Evolutionary conservation across 306 rosid genomes (phyloP).

Genomic region (Lotus japonicus): DNA sequence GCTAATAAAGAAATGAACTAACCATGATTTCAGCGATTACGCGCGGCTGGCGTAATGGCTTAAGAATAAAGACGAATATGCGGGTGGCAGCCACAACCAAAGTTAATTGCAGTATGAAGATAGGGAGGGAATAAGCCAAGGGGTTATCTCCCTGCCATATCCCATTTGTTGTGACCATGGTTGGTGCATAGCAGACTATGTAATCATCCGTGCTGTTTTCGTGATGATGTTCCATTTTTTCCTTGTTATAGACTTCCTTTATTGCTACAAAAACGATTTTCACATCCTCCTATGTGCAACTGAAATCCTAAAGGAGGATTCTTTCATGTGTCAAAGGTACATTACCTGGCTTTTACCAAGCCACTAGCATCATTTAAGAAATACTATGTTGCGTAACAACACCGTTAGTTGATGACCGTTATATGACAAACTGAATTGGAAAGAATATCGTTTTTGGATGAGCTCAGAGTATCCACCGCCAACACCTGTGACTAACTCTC

Average conservation of each 20-base stretch:
- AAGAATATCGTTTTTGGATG: background rate
- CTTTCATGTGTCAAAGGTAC: constrained; percentile 7
- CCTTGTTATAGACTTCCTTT: background rate
- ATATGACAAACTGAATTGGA: background rate
- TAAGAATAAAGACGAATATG: constrained; percentile 56
- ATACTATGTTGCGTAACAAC: background rate
- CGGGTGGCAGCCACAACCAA: constrained; percentile 67
- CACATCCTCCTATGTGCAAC: background rate
- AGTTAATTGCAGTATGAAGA: constrained; percentile 76
- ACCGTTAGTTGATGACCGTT: background rate
- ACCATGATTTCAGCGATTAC: constrained; percentile 90
- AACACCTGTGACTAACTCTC: no score
- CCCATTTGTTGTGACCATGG: constrained; percentile 87
- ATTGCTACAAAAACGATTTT: background rate
- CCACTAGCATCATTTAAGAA: background rate
- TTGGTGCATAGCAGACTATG: constrained; percentile 76
- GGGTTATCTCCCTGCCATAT: constrained; percentile 98
- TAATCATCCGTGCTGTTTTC: constrained; percentile 22
- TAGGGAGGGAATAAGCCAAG: constrained; percentile 88
- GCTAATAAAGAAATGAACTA: background rate
- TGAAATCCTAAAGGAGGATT: background rate
- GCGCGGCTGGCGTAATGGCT: constrained; percentile 90
- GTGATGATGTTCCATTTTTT: constrained; percentile 12
- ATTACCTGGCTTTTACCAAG: background rate
- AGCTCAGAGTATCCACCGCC: no score